Base-by-base conservation (phyloP, 2,329 filamentous ascomycete species). In the Sclerotinia minor region DNA sequence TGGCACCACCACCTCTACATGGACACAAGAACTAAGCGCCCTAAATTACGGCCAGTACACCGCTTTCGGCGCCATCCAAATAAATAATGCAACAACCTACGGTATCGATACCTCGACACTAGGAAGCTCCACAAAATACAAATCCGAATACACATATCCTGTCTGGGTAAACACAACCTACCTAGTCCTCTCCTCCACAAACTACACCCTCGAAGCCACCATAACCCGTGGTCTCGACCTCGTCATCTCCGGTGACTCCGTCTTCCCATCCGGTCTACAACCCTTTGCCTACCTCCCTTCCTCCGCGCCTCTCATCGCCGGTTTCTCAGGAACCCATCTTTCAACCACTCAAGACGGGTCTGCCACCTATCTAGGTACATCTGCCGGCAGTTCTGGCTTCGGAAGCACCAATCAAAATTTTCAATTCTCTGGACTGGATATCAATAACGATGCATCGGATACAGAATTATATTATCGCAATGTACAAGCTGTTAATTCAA, bases 201-300 rank as follows among this genome's bases (percentile, higher is more conserved):
- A 83, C 71, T 77, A 83, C 64, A 81, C 79, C n/a, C 78, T 86
- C 63, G 80, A 79, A 2, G 84, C 81, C 15, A 76, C 74, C n/a
- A 76, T 88, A 71, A 77, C 77, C 54, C 81, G 83, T 19, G 82
- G 81, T 17, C 81, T 87, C 47, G 74, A 81, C 24, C 80, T 85
- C 11, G 74, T 79, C 35, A 80, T 81, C 35, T 69, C 78, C 32
- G 83, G 83, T 5, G 74, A 77, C 11, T 77, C 83, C 1, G 80
- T 85, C 35, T 87, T 90, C 63, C 85, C 88, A 0, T 86, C 83
- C 0, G 87, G 86, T 1, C 78, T 89, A 3, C 85, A 89, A 71
- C 84, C 83, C 0, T 89, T 89, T 71, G 72, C 78, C 32, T 68
- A 77, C 5, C 58, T 79, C 67, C 67, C 74, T 50, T 52, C 74